These are phyloP conservation scores for Neonectria magnoliae DNA, from an alignment of 2,329 filamentous ascomycete species.

Conservation along the genomic window DNA sequence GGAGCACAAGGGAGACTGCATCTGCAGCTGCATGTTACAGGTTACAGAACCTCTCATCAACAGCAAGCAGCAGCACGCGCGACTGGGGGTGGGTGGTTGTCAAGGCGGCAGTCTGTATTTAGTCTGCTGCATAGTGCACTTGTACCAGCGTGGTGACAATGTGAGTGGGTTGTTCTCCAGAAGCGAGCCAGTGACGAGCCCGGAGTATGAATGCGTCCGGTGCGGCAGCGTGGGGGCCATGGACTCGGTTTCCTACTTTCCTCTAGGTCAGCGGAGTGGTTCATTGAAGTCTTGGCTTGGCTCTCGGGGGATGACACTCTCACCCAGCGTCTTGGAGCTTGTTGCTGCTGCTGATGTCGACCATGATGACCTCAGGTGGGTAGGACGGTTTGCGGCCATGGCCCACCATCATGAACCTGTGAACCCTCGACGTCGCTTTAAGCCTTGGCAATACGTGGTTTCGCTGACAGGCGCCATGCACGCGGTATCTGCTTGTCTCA, in stretches of 20 bases:
- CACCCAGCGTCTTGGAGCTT: not conserved
- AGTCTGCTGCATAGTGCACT: not conserved
- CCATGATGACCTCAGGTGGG: not conserved
- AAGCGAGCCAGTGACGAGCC: constrained; percentile 31
- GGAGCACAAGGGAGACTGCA: constrained; percentile 14
- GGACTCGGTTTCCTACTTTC: constrained; percentile 1
- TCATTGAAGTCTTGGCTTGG: not conserved
- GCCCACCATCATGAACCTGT: not conserved
- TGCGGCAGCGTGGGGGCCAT: constrained; percentile 21
- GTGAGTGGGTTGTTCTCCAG: constrained; percentile 16
- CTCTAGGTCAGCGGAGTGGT: not conserved
- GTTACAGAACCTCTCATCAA: constrained; percentile 3
- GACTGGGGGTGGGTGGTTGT: constrained; percentile 9
- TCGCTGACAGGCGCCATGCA: constrained; percentile 4
- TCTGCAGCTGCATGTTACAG: constrained; percentile 19
- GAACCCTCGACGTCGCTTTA: not conserved
- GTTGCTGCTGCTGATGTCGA: not conserved
- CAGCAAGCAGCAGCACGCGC: not conserved
- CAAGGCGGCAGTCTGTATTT: constrained; percentile 3
- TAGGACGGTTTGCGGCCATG: not conserved
- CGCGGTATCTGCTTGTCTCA: not conserved
- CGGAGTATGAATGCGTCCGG: constrained; percentile 20
- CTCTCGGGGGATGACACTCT: not conserved
- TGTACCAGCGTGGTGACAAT: constrained; percentile 18
- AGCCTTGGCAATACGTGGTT: not conserved